A percentile compares a stretch with the other conserved stretches of the same genome.
Evolutionary conservation across 108 stramenopile species (phyloP).

Genomic region (Cyclostephanos invisitatus): DNA sequence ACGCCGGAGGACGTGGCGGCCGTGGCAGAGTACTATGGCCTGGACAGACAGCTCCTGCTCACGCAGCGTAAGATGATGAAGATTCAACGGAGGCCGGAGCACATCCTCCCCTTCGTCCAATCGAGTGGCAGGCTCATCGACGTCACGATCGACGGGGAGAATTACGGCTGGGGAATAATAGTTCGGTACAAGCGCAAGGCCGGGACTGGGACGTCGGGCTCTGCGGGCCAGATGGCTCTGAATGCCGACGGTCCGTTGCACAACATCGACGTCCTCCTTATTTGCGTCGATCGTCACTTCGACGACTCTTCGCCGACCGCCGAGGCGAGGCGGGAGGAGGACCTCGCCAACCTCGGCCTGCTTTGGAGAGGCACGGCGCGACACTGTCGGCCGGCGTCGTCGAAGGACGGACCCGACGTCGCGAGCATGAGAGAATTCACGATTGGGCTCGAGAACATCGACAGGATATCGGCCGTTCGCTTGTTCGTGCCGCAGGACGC

Average conservation of each 20-base stretch:
- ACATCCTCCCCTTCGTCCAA: conserved; percentile 92
- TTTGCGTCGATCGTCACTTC: conserved; percentile 79
- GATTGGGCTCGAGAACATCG: conserved; percentile 73
- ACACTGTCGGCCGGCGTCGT: conserved; percentile 62
- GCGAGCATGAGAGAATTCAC: conserved; percentile 79
- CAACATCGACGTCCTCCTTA: conserved; percentile 80
- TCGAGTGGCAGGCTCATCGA: conserved; percentile 82
- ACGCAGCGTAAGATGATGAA: conserved; percentile 74
- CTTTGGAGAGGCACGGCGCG: conserved; percentile 71
- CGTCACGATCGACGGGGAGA: conserved; percentile 73
- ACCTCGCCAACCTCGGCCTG: conserved; percentile 64
- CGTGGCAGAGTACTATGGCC: conserved; percentile 78
- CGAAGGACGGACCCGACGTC: conserved; percentile 51
- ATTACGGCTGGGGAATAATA: conserved; percentile 91
- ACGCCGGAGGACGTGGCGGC: conserved; percentile 63
- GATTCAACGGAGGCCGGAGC: conserved; percentile 85
- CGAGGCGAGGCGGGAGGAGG: conserved; percentile 58
- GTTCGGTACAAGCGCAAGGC: conserved; percentile 69
- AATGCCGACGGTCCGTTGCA: conserved; percentile 58
- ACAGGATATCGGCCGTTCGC: conserved; percentile 82
- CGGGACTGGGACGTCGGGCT: conserved; percentile 69
- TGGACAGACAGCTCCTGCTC: conserved; percentile 80
- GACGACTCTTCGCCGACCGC: conserved; percentile 52
- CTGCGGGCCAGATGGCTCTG: conserved; percentile 64
- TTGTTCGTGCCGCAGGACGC: conserved; percentile 80